Conservation (phyloP, 2,329 filamentous ascomycete genomes). For the Hymenoscyphus repandus region DNA sequence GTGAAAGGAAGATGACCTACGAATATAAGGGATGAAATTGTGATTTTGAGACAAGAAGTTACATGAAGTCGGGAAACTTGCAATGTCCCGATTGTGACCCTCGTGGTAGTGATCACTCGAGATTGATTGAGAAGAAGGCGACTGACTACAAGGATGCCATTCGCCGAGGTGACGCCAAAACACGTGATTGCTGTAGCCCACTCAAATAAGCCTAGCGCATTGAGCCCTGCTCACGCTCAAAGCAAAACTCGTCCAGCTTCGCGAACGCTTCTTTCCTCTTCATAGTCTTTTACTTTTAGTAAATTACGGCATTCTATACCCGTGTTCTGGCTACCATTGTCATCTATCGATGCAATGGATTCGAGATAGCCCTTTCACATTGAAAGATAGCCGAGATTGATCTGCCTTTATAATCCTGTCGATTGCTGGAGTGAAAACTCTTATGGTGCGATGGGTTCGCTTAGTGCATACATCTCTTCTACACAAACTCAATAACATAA, state of each 20-base stretch:
- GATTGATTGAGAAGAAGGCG: too few relatives aligned
- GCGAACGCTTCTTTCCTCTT: slow-evolving; percentile 7
- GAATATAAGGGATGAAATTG: too few relatives aligned
- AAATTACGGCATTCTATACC: slow-evolving; percentile 25
- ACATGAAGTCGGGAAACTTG: too few relatives aligned
- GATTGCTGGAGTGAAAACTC: slow-evolving; percentile 24
- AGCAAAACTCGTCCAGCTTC: slow-evolving; percentile 4
- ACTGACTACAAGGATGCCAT: too few relatives aligned
- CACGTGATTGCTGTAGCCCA: too few relatives aligned
- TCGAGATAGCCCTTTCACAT: slow-evolving; percentile 24
- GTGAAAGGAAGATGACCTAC: too few relatives aligned
- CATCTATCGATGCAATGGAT: slow-evolving; percentile 24
- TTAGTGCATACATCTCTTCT: slow-evolving; percentile 27
- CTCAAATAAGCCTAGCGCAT: background rate
- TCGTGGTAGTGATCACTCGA: too few relatives aligned
- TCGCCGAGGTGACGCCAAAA: too few relatives aligned
- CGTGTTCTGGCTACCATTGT: slow-evolving; percentile 25
- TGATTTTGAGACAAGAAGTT: too few relatives aligned
- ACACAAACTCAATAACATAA: too few relatives aligned
- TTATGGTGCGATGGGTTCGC: slow-evolving; percentile 27
- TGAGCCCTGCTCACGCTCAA: background rate
- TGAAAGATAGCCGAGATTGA: slow-evolving; percentile 25
- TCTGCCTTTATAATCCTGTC: slow-evolving; percentile 31
- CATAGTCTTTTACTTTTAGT: slow-evolving; percentile 19
- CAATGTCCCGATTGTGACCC: too few relatives aligned